Evolutionary conservation across 1,139 yeast species (phyloP), one percentile per base, ranked within the genome.

Genomic region (Chernovozyma aurita): DNA sequence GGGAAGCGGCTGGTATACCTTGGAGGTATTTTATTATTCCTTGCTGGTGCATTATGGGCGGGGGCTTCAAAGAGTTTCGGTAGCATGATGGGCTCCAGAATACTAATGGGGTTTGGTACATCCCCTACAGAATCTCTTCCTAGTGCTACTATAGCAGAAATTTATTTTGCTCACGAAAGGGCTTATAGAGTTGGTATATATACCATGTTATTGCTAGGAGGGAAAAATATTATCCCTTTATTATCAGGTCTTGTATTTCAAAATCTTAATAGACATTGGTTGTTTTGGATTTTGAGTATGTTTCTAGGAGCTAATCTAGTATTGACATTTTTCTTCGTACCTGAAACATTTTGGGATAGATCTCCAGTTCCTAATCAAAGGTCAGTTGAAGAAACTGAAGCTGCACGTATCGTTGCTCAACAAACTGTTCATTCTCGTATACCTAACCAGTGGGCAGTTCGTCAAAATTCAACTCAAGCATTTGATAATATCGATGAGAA

Each of bases 321-420:
- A 2, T 52, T 70, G 30, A 73, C 77, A 4, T 69, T 67, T 41
- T 52, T 78, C 16, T 77, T 77, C 50, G 83, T 76, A 14, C 84
- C 84, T 1, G 85, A 78, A 42, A 78, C 85, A 1, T 78, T 75
- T 53, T 78, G 82, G 81, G 78, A 76, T 41, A 62, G 85, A 39
- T 55, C 71, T 1, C 80, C 84, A 5, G 59, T 62, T 2, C 74
- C 73, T 4, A 70, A 67, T 44, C 63, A 67, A 46, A 64, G 79
- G 42, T 72, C 80, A 2, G 50, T 61, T 16, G 58, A 60, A 38
- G 84, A 78, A 52, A 64, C 80, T 3, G 61, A 60, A 36, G 62
- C 63, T 16, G 83, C 82, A 1, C 61, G 67, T 42, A 63, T 59
- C 27, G 73, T 64, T n/a, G 45, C 46, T 7, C 42, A 46, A 17